Conservation (phyloP, 2,329 filamentous ascomycete genomes). For the Albifimbria verrucaria region DNA sequence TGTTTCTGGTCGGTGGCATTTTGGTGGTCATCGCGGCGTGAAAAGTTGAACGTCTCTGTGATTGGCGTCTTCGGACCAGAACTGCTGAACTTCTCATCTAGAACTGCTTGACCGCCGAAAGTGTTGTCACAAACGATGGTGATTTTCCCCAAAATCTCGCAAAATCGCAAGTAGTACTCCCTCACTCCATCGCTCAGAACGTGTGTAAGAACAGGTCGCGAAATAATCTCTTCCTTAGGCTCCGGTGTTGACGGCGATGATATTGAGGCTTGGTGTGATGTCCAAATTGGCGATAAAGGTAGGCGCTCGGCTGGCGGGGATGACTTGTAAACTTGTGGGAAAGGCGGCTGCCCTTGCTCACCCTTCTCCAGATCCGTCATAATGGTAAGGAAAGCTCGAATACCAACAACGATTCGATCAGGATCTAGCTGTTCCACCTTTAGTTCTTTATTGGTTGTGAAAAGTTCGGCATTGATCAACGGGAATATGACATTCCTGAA, state of each 20-base stretch:
- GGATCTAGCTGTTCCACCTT: conserved; percentile 92
- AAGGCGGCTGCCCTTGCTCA: conserved; percentile 73
- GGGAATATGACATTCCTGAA: conserved; percentile 93
- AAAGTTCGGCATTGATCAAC: conserved; percentile 88
- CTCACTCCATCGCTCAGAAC: conserved; percentile 72
- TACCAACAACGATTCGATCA: conserved; percentile 95
- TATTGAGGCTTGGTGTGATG: conserved; percentile 24
- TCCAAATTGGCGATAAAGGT: conserved; percentile 47
- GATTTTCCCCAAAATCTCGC: conserved; percentile 92
- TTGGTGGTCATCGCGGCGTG: conserved; percentile 73
- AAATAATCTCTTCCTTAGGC: conserved; percentile 61
- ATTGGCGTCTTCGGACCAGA: conserved; percentile 92
- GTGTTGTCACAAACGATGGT: conserved; percentile 95
- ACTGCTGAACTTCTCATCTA: conserved; percentile 92
- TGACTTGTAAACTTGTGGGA: conserved; percentile 65
- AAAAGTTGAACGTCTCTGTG: conserved; percentile 88
- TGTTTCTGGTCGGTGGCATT: conserved; percentile 79
- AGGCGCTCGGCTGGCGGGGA: conserved; percentile 38
- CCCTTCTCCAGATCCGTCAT: conserved; percentile 90
- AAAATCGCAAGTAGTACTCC: conserved; percentile 87
- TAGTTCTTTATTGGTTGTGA: conserved; percentile 70
- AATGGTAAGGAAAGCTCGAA: conserved; percentile 87
- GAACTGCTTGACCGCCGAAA: conserved; percentile 90
- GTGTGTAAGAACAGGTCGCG: conserved; percentile 58
- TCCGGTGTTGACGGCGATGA: conserved; percentile 17